Percentiles rank a stretch among this genome's conserved stretches.
phyloP scores from a whole-genome alignment of 768 basidiomycete species.

The Boletus rufocinnamomeus region DNA sequence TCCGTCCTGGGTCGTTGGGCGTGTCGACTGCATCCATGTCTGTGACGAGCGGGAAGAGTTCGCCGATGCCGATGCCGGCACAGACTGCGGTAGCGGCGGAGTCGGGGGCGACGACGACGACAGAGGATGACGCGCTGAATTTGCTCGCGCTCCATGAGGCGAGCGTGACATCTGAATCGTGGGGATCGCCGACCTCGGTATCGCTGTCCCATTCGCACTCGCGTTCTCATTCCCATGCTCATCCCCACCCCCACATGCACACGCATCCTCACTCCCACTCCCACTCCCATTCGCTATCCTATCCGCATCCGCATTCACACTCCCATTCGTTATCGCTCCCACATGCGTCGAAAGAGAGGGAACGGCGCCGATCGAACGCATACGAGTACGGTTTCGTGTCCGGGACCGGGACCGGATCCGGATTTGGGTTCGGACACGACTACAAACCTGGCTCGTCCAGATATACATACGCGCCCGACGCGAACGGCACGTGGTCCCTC shows the following conservation, averaged over 20 bases:
- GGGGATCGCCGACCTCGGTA: neutral
- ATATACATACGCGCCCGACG: slow-evolving; percentile 15
- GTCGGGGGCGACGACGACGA: slow-evolving; percentile 11
- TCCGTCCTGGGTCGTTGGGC: slow-evolving; percentile 58
- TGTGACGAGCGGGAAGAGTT: neutral
- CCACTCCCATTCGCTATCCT: neutral
- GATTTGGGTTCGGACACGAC: neutral
- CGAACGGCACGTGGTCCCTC: slow-evolving; percentile 53
- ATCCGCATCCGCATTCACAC: slow-evolving; percentile 4
- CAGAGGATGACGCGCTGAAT: slow-evolving; percentile 30
- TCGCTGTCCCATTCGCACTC: slow-evolving; percentile 4
- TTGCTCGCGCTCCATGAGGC: slow-evolving; percentile 26
- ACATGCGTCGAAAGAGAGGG: neutral
- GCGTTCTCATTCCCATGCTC: neutral
- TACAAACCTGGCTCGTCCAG: neutral
- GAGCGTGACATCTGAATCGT: slow-evolving; percentile 4
- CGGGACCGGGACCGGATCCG: neutral
- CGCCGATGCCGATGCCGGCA: slow-evolving; percentile 6
- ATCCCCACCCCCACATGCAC: neutral
- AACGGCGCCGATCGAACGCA: slow-evolving; percentile 19
- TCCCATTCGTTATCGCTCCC: slow-evolving; percentile 9
- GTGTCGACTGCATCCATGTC: slow-evolving; percentile 24
- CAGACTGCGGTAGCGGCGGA: neutral
- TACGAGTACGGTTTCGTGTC: slow-evolving; percentile 12
- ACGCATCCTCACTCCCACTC: neutral